Percentiles rank a stretch among this genome's conserved stretches.
These are phyloP conservation scores for Termitomyces sp. DNA, from an alignment of 768 basidiomycete species.

Conservation along the genomic window DNA sequence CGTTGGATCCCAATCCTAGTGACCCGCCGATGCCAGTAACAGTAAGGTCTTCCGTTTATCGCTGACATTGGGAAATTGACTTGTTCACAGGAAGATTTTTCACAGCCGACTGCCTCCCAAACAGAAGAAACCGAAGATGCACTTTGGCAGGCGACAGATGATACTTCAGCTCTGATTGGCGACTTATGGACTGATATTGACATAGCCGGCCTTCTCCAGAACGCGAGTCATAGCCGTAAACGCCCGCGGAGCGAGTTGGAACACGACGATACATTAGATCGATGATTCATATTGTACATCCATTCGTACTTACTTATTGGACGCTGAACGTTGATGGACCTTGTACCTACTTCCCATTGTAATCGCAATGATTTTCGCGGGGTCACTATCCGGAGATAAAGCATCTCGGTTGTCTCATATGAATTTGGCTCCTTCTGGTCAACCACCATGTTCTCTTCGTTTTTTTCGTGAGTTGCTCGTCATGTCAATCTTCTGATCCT, in stretches of 20 bases:
- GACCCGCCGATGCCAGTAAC: conserved; percentile 10
- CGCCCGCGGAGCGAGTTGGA: conserved; percentile 23
- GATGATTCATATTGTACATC: background rate
- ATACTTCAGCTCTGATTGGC: background rate
- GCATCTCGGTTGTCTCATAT: conserved; percentile 9
- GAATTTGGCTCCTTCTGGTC: conserved; percentile 5
- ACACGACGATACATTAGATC: conserved; percentile 14
- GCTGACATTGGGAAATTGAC: background rate
- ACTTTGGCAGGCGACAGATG: conserved; percentile 3
- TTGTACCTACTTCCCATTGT: background rate
- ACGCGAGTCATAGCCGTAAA: conserved; percentile 20
- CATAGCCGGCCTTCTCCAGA: conserved; percentile 2
- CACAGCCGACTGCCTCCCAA: background rate
- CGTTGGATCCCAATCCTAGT: conserved; percentile 33
- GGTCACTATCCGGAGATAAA: background rate
- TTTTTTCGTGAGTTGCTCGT: conserved; percentile 65
- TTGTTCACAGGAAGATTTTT: background rate
- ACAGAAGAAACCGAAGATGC: background rate
- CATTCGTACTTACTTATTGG: background rate
- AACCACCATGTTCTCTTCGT: conserved; percentile 68
- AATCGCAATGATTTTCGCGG: background rate
- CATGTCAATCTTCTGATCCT: background rate
- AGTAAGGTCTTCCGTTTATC: background rate
- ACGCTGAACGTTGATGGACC: background rate
- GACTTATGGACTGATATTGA: conserved; percentile 7